Conservation (phyloP, 2,329 filamentous ascomycete genomes). For the Nemania sp. region DNA sequence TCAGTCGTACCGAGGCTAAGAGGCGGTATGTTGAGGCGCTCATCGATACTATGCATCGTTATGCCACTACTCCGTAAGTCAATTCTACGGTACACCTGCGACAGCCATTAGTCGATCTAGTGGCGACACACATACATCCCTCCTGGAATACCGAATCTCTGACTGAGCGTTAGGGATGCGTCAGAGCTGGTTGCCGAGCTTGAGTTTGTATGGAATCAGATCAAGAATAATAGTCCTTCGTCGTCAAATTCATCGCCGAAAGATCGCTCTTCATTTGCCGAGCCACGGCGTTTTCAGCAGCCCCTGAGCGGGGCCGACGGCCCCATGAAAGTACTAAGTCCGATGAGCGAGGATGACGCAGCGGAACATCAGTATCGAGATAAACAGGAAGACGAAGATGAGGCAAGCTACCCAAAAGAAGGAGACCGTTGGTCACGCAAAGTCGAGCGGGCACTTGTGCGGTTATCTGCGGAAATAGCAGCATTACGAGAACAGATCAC, state of each 20-base stretch:
- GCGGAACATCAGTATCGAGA: constrained; percentile 68
- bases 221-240: constrained; percentile 84
- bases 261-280: constrained; percentile 52
- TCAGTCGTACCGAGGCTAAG: constrained; percentile 93
- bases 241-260: constrained; percentile 70
- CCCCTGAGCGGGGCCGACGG: constrained; percentile 63
- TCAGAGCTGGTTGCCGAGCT: constrained; percentile 90
- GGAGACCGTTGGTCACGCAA: constrained; percentile 79
- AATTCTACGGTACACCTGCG: background rate
- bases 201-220: constrained; percentile 99
- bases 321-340: constrained; percentile 79
- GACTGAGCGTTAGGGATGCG: constrained; percentile 69
- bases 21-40: constrained; percentile 91
- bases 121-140: background rate
- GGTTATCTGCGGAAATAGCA: constrained; percentile 91
- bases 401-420: constrained; percentile 56
- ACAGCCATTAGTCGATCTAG: background rate
- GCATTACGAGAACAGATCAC: constrained; percentile 92
- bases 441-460: constrained; percentile 86
- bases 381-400: constrained; percentile 58
- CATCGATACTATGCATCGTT: constrained; percentile 96
- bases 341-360: constrained; percentile 86
- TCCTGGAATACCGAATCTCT: constrained; percentile 7
- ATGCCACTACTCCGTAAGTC: constrained; percentile 83
- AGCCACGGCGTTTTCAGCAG: constrained; percentile 60